Conservation (phyloP, 345 rosid species). For the Salix brachista region DNA sequence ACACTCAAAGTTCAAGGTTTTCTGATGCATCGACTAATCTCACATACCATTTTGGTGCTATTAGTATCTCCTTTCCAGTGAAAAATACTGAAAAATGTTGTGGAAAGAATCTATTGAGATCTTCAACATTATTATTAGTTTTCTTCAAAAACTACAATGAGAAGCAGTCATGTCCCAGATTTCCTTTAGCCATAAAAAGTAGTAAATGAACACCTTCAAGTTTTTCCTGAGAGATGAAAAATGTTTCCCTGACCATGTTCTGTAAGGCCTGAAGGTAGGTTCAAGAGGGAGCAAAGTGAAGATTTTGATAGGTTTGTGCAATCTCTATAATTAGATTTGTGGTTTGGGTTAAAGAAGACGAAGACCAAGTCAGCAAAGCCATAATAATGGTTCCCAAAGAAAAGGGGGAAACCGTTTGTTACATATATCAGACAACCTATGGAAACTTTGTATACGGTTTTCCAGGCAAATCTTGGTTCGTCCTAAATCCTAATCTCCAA, state of each 20-base stretch:
- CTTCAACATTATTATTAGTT: not conserved
- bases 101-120: too few species aligned
- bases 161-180: not conserved
- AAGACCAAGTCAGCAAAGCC: slow-evolving; percentile 31
- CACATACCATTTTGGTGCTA: too few species aligned
- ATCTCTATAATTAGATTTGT: too few species aligned
- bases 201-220: not conserved
- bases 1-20: too few species aligned
- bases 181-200: not conserved
- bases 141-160: not conserved
- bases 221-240: not conserved
- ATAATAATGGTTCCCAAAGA: not conserved
- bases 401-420: slow-evolving; percentile 7
- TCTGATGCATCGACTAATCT: too few species aligned
- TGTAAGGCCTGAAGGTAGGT: too few species aligned
- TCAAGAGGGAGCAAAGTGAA: not conserved
- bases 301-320: not conserved
- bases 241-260: not conserved
- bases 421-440: not conserved
- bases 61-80: too few species aligned
- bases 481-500: slow-evolving; percentile 12
- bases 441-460: not conserved
- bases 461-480: slow-evolving; percentile 14
- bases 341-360: slow-evolving; percentile 2
- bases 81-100: too few species aligned